These are phyloP conservation scores for Chionographis japonica DNA, from an alignment of 106 monocot genomes.

Conservation along the genomic window DNA sequence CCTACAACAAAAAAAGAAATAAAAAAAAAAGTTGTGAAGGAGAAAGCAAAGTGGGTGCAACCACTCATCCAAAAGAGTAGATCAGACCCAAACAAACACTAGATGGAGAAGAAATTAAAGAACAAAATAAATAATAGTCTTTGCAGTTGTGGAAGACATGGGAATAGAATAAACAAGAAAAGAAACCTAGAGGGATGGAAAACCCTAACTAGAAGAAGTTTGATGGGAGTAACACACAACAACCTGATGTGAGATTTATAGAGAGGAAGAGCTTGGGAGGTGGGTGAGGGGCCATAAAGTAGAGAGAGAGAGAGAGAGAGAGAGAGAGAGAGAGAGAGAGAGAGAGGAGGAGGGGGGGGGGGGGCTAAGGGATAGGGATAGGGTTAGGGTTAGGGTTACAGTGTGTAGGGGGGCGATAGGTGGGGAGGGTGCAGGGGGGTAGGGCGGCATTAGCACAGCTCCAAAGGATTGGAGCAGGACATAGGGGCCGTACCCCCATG, in stretches of 20 bases:
- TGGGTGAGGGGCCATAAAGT: slow-evolving; percentile 10
- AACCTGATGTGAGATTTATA: too few relatives aligned
- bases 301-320: slow-evolving; percentile 16
- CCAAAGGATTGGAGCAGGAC: slow-evolving; percentile 23
- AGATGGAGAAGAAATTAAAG: too few relatives aligned
- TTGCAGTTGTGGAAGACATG: neutral
- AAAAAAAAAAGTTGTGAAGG: too few relatives aligned
- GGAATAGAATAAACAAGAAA: neutral
- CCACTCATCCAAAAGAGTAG: neutral
- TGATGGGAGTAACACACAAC: neutral
- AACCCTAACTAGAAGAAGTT: neutral
- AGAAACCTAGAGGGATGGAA: neutral
- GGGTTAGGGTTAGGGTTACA: slow-evolving; percentile 30
- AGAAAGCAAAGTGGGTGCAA: too few relatives aligned
- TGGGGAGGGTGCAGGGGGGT: slow-evolving; percentile 15
- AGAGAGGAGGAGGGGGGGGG: too few relatives aligned
- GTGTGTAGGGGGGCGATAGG: slow-evolving; percentile 1
- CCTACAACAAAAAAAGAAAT: too few relatives aligned
- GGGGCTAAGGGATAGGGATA: too few relatives aligned
- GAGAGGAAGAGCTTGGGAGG: neutral
- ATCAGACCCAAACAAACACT: neutral
- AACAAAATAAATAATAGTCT: too few relatives aligned
- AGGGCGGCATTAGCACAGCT: slow-evolving; percentile 13
- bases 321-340: slow-evolving; percentile 6
- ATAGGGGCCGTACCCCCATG: slow-evolving; percentile 48